Percentiles rank a stretch among this genome's conserved stretches.
phyloP scores from a whole-genome alignment of 225 moss, liverwort and hornwort genomes.

The Straminergon stramineum region DNA sequence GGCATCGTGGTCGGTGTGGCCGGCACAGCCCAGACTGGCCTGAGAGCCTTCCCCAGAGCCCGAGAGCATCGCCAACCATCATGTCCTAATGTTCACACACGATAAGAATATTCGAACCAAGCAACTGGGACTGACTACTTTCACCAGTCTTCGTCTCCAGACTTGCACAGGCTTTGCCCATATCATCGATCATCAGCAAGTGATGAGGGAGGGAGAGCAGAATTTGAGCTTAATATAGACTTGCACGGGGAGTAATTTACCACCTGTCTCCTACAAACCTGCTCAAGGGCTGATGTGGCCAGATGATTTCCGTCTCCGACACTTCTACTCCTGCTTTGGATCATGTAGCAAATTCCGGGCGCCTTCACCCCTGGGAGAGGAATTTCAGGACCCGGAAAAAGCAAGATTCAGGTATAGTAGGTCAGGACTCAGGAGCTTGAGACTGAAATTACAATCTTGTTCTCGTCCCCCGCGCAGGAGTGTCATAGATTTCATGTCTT shows the following conservation, averaged over 20 bases:
- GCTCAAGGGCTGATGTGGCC: neutral
- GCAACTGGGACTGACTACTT: neutral
- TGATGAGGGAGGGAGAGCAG: neutral
- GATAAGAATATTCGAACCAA: neutral
- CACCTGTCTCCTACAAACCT: neutral
- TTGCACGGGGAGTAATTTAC: neutral
- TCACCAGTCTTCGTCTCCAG: constrained; percentile 17
- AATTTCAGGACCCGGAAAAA: neutral
- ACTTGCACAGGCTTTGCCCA: neutral
- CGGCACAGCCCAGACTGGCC: neutral
- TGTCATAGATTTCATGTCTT: neutral
- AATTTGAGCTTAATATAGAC: neutral
- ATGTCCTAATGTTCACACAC: neutral
- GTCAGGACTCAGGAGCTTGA: neutral
- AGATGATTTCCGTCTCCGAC: constrained; percentile 21
- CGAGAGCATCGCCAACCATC: neutral
- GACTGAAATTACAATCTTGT: neutral
- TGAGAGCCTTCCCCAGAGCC: constrained; percentile 13
- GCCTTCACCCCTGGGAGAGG: neutral
- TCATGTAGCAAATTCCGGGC: neutral
- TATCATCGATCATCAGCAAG: neutral
- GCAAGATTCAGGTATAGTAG: neutral
- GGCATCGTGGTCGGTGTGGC: constrained; percentile 18
- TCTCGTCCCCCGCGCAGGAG: neutral
- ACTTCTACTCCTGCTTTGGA: constrained; percentile 2